Percentiles rank a stretch among this genome's conserved stretches.
Evolutionary conservation across 352 stramenopile genomes (phyloP).

Genomic region (Pythium aristosporum): DNA sequence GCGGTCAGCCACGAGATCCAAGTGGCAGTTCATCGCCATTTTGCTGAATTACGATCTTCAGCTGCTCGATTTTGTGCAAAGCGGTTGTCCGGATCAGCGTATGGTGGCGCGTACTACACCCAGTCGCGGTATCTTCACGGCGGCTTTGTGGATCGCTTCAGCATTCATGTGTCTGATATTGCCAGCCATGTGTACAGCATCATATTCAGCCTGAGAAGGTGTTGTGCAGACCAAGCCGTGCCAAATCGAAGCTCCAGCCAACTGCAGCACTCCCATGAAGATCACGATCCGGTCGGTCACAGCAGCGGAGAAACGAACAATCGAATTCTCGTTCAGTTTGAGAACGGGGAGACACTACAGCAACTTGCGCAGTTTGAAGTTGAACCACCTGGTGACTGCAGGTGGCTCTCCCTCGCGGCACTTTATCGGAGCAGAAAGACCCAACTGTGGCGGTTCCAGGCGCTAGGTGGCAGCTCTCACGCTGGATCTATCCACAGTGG

Average conservation of each 20-base stretch:
- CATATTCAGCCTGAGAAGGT: constrained; percentile 49
- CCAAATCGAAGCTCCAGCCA: not conserved
- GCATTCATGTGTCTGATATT: constrained; percentile 36
- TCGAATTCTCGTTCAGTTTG: constrained; percentile 36
- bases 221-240: not conserved
- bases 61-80: constrained; percentile 61
- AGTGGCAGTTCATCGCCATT: constrained; percentile 56
- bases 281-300: not conserved
- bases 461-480: constrained; percentile 37
- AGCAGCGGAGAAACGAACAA: not conserved
- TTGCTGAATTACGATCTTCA: constrained; percentile 63
- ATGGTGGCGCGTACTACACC: constrained; percentile 33
- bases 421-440: constrained; percentile 55
- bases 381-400: constrained; percentile 28
- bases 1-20: constrained; percentile 20
- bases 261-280: constrained; percentile 44
- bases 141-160: constrained; percentile 50
- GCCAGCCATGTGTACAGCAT: constrained; percentile 50
- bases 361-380: constrained; percentile 49
- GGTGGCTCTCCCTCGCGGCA: constrained; percentile 52
- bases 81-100: constrained; percentile 37
- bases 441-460: constrained; percentile 49
- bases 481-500: constrained; percentile 49
- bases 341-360: constrained; percentile 52
- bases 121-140: constrained; percentile 50